phyloP scores from a whole-genome alignment of 345 rosid species.

The Cochlearia excelsa region DNA sequence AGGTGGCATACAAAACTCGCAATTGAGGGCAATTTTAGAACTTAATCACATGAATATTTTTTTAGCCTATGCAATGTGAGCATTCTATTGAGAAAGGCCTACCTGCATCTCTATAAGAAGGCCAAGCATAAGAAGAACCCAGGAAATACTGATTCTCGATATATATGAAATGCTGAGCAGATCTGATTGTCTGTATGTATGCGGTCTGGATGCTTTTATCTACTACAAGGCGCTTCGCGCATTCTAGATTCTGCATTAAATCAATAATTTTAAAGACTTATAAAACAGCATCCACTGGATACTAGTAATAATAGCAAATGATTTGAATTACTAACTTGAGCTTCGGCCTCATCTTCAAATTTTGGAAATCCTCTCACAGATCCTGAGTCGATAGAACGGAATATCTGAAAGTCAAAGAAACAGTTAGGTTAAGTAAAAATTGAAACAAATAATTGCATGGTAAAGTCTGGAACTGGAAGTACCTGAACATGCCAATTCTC shows the following conservation, averaged over 20 bases:
- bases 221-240: constrained; percentile 62
- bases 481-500: constrained; percentile 95
- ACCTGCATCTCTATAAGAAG: constrained; percentile 83
- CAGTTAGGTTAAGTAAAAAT: constrained; percentile 7
- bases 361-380: constrained; percentile 84
- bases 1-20: background rate
- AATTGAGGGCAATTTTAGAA: constrained; percentile 6
- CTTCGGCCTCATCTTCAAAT: constrained; percentile 38
- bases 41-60: background rate
- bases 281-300: background rate
- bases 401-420: constrained; percentile 47
- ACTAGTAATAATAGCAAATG: constrained; percentile 10
- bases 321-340: constrained; percentile 45
- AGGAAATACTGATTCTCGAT: constrained; percentile 97
- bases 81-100: constrained; percentile 12
- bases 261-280: constrained; percentile 11
- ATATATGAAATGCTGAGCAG: constrained; percentile 94
- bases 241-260: constrained; percentile 66
- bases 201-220: constrained; percentile 96
- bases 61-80: background rate
- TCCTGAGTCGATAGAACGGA: constrained; percentile 82
- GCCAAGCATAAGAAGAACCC: constrained; percentile 99
- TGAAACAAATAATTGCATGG: background rate
- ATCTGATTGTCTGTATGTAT: constrained; percentile 94
- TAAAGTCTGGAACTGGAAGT: constrained; percentile 12